phyloP scores from a whole-genome alignment of 1,284 basidiomycete species.

The Fistulina hepatica region DNA sequence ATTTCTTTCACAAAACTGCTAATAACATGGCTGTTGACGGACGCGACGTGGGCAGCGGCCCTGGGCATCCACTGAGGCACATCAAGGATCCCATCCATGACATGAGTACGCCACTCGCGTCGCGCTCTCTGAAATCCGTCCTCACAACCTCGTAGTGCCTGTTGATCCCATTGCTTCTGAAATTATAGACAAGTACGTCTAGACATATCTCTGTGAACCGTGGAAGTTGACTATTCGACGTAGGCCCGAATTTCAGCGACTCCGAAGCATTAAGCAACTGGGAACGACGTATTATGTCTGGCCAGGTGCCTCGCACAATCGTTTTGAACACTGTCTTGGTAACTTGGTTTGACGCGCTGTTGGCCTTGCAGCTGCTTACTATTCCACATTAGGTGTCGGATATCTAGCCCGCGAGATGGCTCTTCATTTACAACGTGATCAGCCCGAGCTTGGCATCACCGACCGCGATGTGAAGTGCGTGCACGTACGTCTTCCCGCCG shows the following conservation, averaged over 20 bases:
- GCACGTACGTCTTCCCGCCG: too few relatives aligned
- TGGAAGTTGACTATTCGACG: not conserved
- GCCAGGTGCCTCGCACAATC: conserved; percentile 64
- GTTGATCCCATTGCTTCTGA: conserved; percentile 3
- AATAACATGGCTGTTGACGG: too few relatives aligned
- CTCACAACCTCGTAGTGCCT: conserved; percentile 3
- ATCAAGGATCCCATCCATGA: conserved; percentile 12
- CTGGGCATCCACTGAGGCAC: too few relatives aligned
- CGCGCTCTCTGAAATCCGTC: not conserved
- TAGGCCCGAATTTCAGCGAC: conserved; percentile 64
- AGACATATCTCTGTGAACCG: not conserved
- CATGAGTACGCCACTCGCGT: conserved; percentile 1
- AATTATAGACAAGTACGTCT: conserved; percentile 11
- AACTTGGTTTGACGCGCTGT: conserved; percentile 31
- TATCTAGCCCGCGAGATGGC: conserved; percentile 55
- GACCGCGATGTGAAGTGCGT: conserved; percentile 58
- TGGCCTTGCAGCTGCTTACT: not conserved
- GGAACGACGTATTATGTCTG: conserved; percentile 67
- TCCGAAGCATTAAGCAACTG: conserved; percentile 66
- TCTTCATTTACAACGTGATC: conserved; percentile 42
- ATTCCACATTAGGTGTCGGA: conserved; percentile 47
- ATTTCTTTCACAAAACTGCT: too few relatives aligned
- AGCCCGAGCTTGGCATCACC: conserved; percentile 53
- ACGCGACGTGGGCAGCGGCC: too few relatives aligned
- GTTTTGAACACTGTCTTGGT: conserved; percentile 73